phyloP scores from a whole-genome alignment of 495 filamentous ascomycete species.

The Rostrohypoxylon terebratum region DNA sequence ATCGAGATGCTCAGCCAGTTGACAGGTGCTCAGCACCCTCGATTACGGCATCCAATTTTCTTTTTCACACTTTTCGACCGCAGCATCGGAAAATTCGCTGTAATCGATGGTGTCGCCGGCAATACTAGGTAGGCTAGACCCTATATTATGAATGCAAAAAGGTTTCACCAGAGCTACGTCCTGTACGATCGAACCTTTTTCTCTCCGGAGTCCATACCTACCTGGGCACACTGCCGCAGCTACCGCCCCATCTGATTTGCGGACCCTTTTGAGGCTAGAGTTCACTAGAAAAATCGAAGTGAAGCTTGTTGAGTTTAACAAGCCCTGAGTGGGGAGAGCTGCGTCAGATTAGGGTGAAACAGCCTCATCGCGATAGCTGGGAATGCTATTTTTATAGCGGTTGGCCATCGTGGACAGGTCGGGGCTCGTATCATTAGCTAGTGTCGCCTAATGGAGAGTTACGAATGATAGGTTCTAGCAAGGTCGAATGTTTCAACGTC shows the following conservation, averaged over 20 bases:
- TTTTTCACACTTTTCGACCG: constrained; percentile 6
- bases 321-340: constrained; percentile 21
- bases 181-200: constrained; percentile 15
- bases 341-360: constrained; percentile 34
- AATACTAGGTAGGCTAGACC: neutral
- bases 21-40: constrained; percentile 3
- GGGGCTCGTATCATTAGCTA: neutral
- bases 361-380: constrained; percentile 25
- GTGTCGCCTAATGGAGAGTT: neutral
- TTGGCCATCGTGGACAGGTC: neutral
- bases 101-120: constrained; percentile 2
- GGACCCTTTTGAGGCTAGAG: constrained; percentile 9
- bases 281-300: constrained; percentile 28
- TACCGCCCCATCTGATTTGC: constrained; percentile 6
- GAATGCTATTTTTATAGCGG: constrained; percentile 35
- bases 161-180: constrained; percentile 22
- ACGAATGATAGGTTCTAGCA: constrained; percentile 19
- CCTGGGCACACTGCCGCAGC: constrained; percentile 15
- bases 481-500: constrained; percentile 13
- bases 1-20: constrained; percentile 1
- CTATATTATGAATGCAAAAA: neutral
- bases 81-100: constrained; percentile 10
- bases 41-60: neutral
- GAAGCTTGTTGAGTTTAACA: constrained; percentile 7
- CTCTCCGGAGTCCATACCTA: constrained; percentile 22